A percentile compares a stretch with the other conserved stretches of the same genome.
phyloP scores from a whole-genome alignment of 2,329 filamentous ascomycete species.

The Exophiala bonariae region DNA sequence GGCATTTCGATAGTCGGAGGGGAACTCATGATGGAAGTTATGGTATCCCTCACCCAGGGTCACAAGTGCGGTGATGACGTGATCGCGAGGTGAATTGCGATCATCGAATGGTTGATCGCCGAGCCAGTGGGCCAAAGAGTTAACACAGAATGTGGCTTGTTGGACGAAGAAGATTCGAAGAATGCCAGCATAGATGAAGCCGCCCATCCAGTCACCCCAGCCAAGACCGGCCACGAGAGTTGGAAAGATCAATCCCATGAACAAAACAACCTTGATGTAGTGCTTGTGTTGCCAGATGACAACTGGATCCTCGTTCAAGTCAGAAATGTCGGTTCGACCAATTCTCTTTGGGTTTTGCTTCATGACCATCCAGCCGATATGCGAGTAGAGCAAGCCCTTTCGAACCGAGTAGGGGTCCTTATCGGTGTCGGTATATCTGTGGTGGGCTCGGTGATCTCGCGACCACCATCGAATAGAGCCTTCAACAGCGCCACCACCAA shows the following conservation, averaged over 20 bases:
- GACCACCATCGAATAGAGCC: slow-evolving; percentile 90
- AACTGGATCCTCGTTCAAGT: slow-evolving; percentile 81
- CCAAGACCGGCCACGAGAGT: slow-evolving; percentile 72
- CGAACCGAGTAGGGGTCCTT: slow-evolving; percentile 90
- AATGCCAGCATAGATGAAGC: slow-evolving; percentile 82
- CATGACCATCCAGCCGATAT: slow-evolving; percentile 89
- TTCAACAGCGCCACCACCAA: slow-evolving; percentile 80
- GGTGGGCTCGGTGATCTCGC: slow-evolving; percentile 81
- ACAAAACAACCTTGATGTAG: slow-evolving; percentile 76
- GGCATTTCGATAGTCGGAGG: slow-evolving; percentile 88
- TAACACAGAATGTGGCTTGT: slow-evolving; percentile 91
- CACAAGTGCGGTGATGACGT: slow-evolving; percentile 80
- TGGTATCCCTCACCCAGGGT: slow-evolving; percentile 89
- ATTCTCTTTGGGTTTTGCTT: slow-evolving; percentile 91
- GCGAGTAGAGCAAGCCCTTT: slow-evolving; percentile 81
- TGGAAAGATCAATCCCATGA: slow-evolving; percentile 76
- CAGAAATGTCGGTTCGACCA: slow-evolving; percentile 83
- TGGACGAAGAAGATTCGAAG: slow-evolving; percentile 87
- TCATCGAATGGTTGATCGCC: slow-evolving; percentile 91
- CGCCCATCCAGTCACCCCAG: slow-evolving; percentile 80
- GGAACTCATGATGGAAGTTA: slow-evolving; percentile 96
- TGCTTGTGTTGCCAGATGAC: slow-evolving; percentile 87
- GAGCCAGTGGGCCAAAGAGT: slow-evolving; percentile 87
- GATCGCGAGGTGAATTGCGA: slow-evolving; percentile 86
- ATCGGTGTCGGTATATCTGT: slow-evolving; percentile 88